phyloP scores from a whole-genome alignment of 352 stramenopile genomes.

The Peronospora destructor region DNA sequence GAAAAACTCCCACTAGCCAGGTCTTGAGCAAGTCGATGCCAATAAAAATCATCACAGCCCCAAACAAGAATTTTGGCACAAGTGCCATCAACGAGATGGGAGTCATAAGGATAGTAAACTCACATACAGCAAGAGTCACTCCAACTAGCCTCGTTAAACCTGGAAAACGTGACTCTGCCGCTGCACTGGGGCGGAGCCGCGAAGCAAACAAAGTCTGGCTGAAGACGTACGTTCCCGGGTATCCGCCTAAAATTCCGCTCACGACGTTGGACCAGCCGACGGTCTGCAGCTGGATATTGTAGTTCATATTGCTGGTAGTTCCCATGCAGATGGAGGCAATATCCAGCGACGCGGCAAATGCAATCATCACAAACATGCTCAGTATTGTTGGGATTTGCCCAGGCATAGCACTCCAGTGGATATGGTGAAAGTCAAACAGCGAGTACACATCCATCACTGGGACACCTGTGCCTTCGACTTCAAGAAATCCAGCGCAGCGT shows the following conservation, averaged over 20 bases:
- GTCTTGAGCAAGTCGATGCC: constrained; percentile 90
- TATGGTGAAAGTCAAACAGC: constrained; percentile 62
- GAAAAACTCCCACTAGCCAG: constrained; percentile 54
- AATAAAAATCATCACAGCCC: constrained; percentile 94
- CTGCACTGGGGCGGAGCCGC: constrained; percentile 43
- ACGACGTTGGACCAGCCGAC: constrained; percentile 91
- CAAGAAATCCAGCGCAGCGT: constrained; percentile 82
- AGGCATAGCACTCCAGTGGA: constrained; percentile 76
- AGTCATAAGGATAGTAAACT: constrained; percentile 56
- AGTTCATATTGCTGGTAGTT: constrained; percentile 88
- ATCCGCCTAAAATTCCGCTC: constrained; percentile 79
- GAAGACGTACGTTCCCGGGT: constrained; percentile 90
- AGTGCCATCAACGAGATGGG: constrained; percentile 88
- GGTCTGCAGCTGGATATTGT: constrained; percentile 90
- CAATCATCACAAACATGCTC: constrained; percentile 94
- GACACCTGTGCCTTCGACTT: constrained; percentile 25
- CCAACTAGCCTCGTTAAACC: constrained; percentile 61
- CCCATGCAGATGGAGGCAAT: constrained; percentile 93
- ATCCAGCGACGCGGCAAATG: constrained; percentile 91
- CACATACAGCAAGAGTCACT: constrained; percentile 44
- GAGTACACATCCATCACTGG: constrained; percentile 41
- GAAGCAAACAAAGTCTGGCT: constrained; percentile 89
- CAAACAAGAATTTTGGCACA: constrained; percentile 96
- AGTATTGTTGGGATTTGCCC: constrained; percentile 58
- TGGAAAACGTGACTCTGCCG: constrained; percentile 29